A percentile compares a stretch with the other conserved stretches of the same genome.
Conservation (phyloP, 805 yeast species). For the Huiozyma naganishii region DNA sequence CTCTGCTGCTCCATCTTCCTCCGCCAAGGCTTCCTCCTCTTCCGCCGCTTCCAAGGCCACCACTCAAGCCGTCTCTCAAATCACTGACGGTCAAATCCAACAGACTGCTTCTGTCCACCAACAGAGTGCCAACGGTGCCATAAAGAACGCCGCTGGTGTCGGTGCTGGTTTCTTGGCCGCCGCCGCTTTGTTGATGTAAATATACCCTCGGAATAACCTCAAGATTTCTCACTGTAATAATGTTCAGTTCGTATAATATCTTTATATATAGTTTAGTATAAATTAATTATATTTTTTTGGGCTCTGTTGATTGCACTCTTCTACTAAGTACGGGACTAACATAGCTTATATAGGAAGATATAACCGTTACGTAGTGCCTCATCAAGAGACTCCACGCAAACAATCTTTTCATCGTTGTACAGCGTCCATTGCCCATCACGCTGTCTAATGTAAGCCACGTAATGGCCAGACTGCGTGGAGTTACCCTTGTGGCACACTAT, state of each 20-base stretch:
- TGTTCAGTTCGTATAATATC: neutral
- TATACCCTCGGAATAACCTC: neutral
- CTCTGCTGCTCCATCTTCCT: slow-evolving; percentile 1
- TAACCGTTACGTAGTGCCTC: slow-evolving; percentile 41
- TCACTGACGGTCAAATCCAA: slow-evolving; percentile 7
- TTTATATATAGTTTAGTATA: neutral
- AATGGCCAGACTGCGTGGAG: slow-evolving; percentile 86
- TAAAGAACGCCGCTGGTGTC: slow-evolving; percentile 2
- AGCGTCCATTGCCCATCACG: slow-evolving; percentile 49
- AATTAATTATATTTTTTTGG: neutral
- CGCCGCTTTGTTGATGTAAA: slow-evolving; percentile 9
- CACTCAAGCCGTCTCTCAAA: slow-evolving; percentile 6
- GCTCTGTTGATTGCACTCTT: no score
- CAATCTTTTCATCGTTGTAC: slow-evolving; percentile 86
- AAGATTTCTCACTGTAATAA: neutral
- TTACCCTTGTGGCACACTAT: slow-evolving; percentile 84
- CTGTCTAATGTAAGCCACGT: slow-evolving; percentile 63
- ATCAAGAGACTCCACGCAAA: slow-evolving; percentile 33
- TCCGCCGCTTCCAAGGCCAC: slow-evolving; percentile 2
- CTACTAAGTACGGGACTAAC: neutral
- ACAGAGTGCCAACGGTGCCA: slow-evolving; percentile 4
- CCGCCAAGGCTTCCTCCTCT: slow-evolving; percentile 3
- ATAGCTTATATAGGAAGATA: slow-evolving; percentile 27
- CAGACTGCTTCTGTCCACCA: slow-evolving; percentile 1
- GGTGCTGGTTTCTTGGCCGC: slow-evolving; percentile 7